Evolutionary conservation across 345 rosid genomes (phyloP).

Genomic region (Eucalyptus polybractea): DNA sequence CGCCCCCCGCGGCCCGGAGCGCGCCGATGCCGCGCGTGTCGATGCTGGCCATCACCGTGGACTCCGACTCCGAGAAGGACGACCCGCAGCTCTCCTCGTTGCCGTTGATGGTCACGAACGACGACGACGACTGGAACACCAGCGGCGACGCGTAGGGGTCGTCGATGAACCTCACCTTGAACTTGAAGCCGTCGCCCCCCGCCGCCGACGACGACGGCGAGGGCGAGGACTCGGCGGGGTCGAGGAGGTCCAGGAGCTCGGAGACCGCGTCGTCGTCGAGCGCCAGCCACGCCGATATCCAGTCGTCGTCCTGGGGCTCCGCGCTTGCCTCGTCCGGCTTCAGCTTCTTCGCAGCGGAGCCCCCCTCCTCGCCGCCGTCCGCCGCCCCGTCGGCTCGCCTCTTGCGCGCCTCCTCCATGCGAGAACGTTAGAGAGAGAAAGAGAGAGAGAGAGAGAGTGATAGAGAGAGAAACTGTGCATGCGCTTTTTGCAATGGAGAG

Average conservation of each 20-base stretch:
- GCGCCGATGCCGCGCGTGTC: slow-evolving; percentile 29
- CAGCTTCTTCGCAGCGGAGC: neutral
- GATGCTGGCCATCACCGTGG: slow-evolving; percentile 71
- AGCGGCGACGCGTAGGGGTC: slow-evolving; percentile 45
- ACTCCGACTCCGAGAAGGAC: slow-evolving; percentile 59
- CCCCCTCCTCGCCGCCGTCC: neutral
- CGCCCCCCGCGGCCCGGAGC: neutral
- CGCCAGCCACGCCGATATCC: slow-evolving; percentile 15
- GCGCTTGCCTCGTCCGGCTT: neutral
- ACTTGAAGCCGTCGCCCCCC: neutral
- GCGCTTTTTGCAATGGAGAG: neutral
- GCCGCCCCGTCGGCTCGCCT: neutral
- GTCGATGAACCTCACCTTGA: slow-evolving; percentile 55
- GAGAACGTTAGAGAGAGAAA: neutral
- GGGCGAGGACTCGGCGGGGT: neutral
- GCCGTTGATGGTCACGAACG: slow-evolving; percentile 69
- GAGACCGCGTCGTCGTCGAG: slow-evolving; percentile 27
- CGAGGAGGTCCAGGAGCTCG: slow-evolving; percentile 51
- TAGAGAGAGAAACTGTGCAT: neutral
- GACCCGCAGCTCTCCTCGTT: slow-evolving; percentile 89
- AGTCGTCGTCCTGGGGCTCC: neutral
- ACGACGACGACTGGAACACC: slow-evolving; percentile 40
- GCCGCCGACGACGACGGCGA: neutral
- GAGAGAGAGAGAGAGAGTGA: neutral
- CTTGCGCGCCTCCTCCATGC: slow-evolving; percentile 18